Base-by-base conservation (phyloP, 805 yeast genomes). In the Debaryomyces tyrocola region DNA sequence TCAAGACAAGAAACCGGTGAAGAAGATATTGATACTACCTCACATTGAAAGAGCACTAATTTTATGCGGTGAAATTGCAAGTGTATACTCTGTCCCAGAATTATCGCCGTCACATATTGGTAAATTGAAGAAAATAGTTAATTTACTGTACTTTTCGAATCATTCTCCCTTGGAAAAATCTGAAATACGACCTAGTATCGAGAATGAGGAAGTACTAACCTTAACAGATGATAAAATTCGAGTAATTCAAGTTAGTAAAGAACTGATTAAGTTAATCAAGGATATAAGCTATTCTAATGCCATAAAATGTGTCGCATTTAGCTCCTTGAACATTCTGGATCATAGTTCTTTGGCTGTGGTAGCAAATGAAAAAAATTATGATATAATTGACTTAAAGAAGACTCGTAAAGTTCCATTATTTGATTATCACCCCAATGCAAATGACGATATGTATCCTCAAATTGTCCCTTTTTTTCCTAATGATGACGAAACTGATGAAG, bases 71-170 rank as follows among this genome's bases (percentile, higher is more conserved):
- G 54, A 58, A 5, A 57, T 55, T 3, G 58, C 62, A 20, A 54
- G 58, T 15, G 52, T 64, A 7, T 65, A 55, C 47, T 54, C 66
- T 0, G 48, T 70, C 17, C 77, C 77, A 5, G 77, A 73, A 48
- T 54, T 73, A 10, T 56, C 70, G 6, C 74, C 75, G 1, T 56
- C 62, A 18, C 67, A 60, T 31, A 56, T 67, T 4, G 74, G 74
- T 31, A 69, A 69, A 41, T 46, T 73, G 31, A 67, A 59, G 42
- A 69, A 70, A 42, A 66, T 65, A 29, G 61, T 58, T 31, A 69
- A 69, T 48, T 49, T 71, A 6, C 69, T 66, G 64, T 40, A 56
- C 8, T 51, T 56, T 20, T 31, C 44, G 8, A 17, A 12, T n/a
- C 10, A 24, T 24, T 24, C 27, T 24, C 27, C 10, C 10, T 11